These are phyloP conservation scores for Melampsora larici-populina DNA, from an alignment of 1,284 basidiomycete genomes.

Conservation along the genomic window DNA sequence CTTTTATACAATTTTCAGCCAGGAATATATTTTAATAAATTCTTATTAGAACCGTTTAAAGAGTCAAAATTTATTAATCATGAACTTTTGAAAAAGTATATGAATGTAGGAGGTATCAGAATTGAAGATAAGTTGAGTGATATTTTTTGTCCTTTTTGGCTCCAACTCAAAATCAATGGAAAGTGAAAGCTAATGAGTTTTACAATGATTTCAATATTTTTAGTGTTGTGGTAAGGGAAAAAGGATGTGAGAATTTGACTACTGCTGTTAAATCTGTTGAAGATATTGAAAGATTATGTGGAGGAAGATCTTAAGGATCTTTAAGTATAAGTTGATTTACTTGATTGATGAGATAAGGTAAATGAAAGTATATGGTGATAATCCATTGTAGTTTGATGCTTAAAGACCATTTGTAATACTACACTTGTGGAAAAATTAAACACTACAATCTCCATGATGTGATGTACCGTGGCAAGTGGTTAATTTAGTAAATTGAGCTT, in stretches of 20 bases:
- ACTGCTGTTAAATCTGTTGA: constrained; percentile 19
- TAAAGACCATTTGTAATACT: too few relatives aligned
- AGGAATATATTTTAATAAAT: constrained; percentile 33
- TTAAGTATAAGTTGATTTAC: too few relatives aligned
- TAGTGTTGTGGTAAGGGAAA: constrained; percentile 32
- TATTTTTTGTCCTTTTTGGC: not conserved
- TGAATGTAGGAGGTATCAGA: constrained; percentile 24
- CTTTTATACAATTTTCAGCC: constrained; percentile 3
- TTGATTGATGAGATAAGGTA: too few relatives aligned
- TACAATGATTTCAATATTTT: not conserved
- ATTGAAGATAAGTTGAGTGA: constrained; percentile 35
- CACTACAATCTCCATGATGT: too few relatives aligned
- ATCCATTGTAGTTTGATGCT: too few relatives aligned
- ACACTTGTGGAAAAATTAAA: too few relatives aligned
- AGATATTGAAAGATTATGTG: constrained; percentile 17
- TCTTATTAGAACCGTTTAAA: constrained; percentile 26
- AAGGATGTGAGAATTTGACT: constrained; percentile 25
- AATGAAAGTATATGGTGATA: too few relatives aligned
- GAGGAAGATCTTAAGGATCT: too few relatives aligned
- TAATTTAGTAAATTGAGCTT: too few relatives aligned
- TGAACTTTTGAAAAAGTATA: constrained; percentile 22
- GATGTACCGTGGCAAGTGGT: too few relatives aligned
- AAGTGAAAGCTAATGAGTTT: not conserved
- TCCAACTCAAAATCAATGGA: not conserved
- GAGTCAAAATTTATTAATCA: constrained; percentile 26